phyloP scores from a whole-genome alignment of 495 filamentous ascomycete species.

The Penicillium crystallinum region DNA sequence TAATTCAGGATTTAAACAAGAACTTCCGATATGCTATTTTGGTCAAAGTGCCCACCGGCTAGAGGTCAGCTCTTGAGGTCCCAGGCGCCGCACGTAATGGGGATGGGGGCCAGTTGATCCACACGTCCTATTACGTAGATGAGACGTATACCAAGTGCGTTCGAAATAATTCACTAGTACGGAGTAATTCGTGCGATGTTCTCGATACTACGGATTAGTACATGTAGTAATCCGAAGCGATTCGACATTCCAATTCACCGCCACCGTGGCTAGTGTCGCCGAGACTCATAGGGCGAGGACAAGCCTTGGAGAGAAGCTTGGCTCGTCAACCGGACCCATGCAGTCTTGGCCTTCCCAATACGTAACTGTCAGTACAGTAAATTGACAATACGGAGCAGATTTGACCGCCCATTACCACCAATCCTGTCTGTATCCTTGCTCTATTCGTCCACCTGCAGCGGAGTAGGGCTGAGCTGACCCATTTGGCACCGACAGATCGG shows the following conservation, averaged over 20 bases:
- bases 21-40: neutral
- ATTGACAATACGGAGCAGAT: neutral
- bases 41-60: neutral
- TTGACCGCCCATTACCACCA: neutral
- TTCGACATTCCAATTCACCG: constrained; percentile 9
- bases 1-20: no score
- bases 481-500: constrained; percentile 13
- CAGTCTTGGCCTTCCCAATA: neutral
- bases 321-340: constrained; percentile 11
- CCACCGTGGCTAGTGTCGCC: constrained; percentile 14
- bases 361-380: constrained; percentile 3
- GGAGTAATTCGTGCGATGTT: no score
- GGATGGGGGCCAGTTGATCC: neutral
- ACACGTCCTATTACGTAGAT: no score
- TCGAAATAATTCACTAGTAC: no score
- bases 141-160: no score
- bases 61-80: neutral
- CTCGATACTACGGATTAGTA: no score
- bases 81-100: neutral
- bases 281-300: constrained; percentile 20
- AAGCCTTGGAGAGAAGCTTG: constrained; percentile 32
- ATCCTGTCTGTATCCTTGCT: neutral
- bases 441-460: constrained; percentile 9
- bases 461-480: constrained; percentile 23
- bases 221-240: no score